Conservation (phyloP, 192 early-diverging fungal species). For the Coemansia sp. region DNA sequence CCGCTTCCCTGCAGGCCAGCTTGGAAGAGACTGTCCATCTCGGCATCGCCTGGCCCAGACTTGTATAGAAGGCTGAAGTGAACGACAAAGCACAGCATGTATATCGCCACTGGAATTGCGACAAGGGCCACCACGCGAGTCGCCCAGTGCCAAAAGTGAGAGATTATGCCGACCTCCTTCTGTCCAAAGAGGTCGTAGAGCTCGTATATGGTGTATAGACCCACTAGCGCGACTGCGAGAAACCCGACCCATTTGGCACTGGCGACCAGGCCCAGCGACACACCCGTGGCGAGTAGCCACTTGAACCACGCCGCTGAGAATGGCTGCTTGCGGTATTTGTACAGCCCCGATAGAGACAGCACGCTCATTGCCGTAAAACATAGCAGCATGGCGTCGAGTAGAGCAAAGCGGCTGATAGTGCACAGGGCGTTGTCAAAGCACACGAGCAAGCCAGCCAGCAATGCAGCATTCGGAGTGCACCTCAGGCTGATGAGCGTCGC, state of each 20-base stretch:
- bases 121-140: constrained; percentile 80
- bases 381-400: constrained; percentile 93
- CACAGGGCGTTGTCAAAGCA: constrained; percentile 65
- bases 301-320: constrained; percentile 88
- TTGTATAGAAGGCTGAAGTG: constrained; percentile 87
- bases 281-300: constrained; percentile 84
- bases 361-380: constrained; percentile 76
- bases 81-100: constrained; percentile 76
- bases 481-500: constrained; percentile 75
- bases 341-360: constrained; percentile 70
- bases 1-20: constrained; percentile 81
- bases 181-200: constrained; percentile 88
- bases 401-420: constrained; percentile 86
- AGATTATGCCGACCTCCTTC: constrained; percentile 57
- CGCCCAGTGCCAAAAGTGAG: constrained; percentile 81
- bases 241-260: constrained; percentile 98
- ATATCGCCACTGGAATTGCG: constrained; percentile 76
- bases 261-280: constrained; percentile 81
- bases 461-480: constrained; percentile 62
- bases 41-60: constrained; percentile 82
- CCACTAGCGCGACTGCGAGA: constrained; percentile 87
- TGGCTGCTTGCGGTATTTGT: constrained; percentile 71
- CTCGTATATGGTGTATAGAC: constrained; percentile 89
- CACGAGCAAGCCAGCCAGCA: constrained; percentile 79
- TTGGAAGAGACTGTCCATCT: constrained; percentile 98